Evolutionary conservation across 805 yeast species (phyloP).

Genomic region (Starmerella scarabaei): DNA sequence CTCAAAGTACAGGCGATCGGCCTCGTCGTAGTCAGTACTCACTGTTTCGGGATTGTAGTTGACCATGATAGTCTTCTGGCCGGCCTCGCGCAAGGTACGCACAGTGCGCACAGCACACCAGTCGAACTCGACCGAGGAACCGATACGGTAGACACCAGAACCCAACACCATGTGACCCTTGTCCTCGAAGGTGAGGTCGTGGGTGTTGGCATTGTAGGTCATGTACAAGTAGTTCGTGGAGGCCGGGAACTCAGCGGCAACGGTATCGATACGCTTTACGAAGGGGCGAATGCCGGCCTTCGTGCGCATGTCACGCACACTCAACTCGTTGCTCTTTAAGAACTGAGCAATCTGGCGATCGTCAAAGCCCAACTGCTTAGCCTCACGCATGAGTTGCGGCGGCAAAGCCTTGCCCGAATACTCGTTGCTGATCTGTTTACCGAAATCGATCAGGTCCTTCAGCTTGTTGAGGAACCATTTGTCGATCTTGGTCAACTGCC

Average conservation of each 20-base stretch:
- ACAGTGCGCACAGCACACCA: constrained; percentile 99
- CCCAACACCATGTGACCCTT: constrained; percentile 93
- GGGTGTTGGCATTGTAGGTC: constrained; percentile 83
- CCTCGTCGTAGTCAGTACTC: constrained; percentile 97
- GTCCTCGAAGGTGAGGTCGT: constrained; percentile 80
- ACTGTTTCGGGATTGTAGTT: constrained; percentile 98
- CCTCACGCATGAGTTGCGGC: constrained; percentile 48
- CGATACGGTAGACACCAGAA: constrained; percentile 97
- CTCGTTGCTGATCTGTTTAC: constrained; percentile 8
- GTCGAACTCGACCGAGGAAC: constrained; percentile 97
- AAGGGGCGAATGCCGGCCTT: constrained; percentile 80
- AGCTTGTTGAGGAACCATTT: constrained; percentile 91
- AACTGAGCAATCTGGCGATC: constrained; percentile 92
- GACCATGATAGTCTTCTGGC: constrained; percentile 86
- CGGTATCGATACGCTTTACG: constrained; percentile 94
- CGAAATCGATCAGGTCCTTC: constrained; percentile 73
- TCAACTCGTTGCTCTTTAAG: constrained; percentile 79
- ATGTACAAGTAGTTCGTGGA: constrained; percentile 85
- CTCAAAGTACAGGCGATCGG: constrained; percentile 91
- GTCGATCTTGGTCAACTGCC: constrained; percentile 84
- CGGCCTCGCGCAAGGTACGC: constrained; percentile 77
- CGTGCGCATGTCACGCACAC: constrained; percentile 76
- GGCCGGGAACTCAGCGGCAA: constrained; percentile 98
- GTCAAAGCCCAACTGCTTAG: constrained; percentile 93
- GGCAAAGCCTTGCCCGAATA: constrained; percentile 37